Conservation (phyloP, 495 filamentous ascomycete species). For the Choiromyces venosus region DNA sequence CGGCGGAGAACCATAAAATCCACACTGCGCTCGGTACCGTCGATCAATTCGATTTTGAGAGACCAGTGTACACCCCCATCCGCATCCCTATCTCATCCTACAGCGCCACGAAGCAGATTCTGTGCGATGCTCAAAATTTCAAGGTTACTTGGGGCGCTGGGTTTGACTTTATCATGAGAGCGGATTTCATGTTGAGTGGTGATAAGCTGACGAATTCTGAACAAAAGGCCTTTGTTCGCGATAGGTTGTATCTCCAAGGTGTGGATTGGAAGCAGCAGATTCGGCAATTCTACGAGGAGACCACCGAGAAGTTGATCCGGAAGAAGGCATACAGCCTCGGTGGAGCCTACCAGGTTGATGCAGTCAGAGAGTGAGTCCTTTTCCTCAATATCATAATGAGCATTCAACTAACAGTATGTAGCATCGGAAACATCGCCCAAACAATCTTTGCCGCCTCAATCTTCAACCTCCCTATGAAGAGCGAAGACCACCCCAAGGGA, state of each 20-base stretch:
- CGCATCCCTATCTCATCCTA: constrained; percentile 57
- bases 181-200: constrained; percentile 54
- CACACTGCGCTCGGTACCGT: constrained; percentile 64
- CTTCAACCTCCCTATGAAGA: constrained; percentile 70
- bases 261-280: constrained; percentile 52
- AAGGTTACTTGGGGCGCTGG: constrained; percentile 58
- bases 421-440: constrained; percentile 65
- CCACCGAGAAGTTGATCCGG: constrained; percentile 59
- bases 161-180: constrained; percentile 51
- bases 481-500: constrained; percentile 59
- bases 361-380: constrained; percentile 58
- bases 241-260: constrained; percentile 59
- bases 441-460: constrained; percentile 66
- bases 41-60: constrained; percentile 65
- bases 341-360: constrained; percentile 63
- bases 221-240: constrained; percentile 55
- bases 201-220: constrained; percentile 49
- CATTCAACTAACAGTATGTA: constrained; percentile 15
- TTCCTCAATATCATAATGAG: neutral
- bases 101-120: constrained; percentile 57
- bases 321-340: constrained; percentile 58
- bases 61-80: constrained; percentile 52
- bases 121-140: constrained; percentile 60
- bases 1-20: constrained; percentile 67
- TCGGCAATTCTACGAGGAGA: constrained; percentile 57